Base-by-base conservation (phyloP, 495 filamentous ascomycete genomes). In the Pseudomonodictys pantanalensis region DNA sequence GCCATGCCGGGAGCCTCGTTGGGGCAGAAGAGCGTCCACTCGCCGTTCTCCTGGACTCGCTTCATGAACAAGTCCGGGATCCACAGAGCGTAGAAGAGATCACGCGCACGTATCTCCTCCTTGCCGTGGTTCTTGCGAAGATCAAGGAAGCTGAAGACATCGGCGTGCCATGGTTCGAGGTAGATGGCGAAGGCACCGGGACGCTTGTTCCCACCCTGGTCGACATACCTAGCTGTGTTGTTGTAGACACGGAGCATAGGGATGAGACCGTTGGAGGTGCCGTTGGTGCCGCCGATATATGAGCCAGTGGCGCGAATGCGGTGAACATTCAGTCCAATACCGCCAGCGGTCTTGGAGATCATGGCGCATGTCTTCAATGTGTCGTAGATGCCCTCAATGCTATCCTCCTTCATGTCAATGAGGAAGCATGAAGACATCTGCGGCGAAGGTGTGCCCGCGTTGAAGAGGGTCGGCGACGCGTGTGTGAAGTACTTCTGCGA, bases 61-160 rank as follows among this genome's bases (percentile, higher is more conserved):
- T 93, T 95, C 93, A 98, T 98, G 84, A 98, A 98, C 24, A 98
- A 82, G 78, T 98, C 93, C 17, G 95, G 92, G 55, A 95, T 95
- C 93, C 93, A 98, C 44, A 98, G 83, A 64, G 93, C 93, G 61
- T 92, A 91, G 85, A 98, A 98, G 24, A 98, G 81, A 74, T 98
- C 93, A 69, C 93, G 92, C 63, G 93, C 93, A 67, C 93, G 90
- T 54, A 95, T 82, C 77, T 98, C 93, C 70, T 98, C 93, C 76
- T 98, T 98, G 62, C 93, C 93, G 73, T 98, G 93, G 75, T 98
- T 98, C 85, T 98, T 98, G 62, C 93, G 87, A 42, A 98, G 84
- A 69, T 98, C 93, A 62, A 98, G 82, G 81, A 95, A 98, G 71
- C 92, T 87, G 68, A 97, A 97, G 35, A 98, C 87, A 77, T 98